Evolutionary conservation across 768 basidiomycete species (phyloP), one percentile per base, ranked within the genome.

Genomic region (Peribolospora kevripleyi): DNA sequence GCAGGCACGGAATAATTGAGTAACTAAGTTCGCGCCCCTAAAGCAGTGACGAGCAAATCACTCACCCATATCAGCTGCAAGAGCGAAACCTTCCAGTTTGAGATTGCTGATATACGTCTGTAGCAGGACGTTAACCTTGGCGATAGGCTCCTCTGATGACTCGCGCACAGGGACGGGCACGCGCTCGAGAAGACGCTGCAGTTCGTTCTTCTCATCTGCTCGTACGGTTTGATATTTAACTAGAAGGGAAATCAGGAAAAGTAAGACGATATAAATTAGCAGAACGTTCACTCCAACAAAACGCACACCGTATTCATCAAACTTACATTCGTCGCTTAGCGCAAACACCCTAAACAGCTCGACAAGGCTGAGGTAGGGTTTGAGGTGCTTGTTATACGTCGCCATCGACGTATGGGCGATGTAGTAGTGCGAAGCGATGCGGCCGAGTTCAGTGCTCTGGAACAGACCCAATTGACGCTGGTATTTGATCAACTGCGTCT

Each of bases 91-190:
- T 59, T 91, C 85, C 3, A 98, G 75, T 67, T 88, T 95, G 51
- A 95, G 76, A 56, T 84, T 79, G 0, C 88, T 93, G 59, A 97
- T 86, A 66, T 83, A 97, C 0, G 90, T 80, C 64, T 98, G 91
- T 1, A 98, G 71, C 0, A 97, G 73, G 3, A 95, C 91, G 61
- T 97, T 97, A 67, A 95, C 87, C 70, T 98, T 98, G 6, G 93
- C 84, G 0, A 87, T 82, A 0, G 88, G 86, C 62, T 98, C 91
- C 57, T 98, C 91, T 5, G 91, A 86, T 52, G 79, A 74, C 68
- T 98, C 93, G 68, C 97, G 97, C 61, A 97, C 82, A 0, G 93
- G 93, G 48, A 98, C 88, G 2, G 91, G 91, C 0, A 97, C 91
- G 2, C 87, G 76, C 64, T 98, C 91, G 48, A 95, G 70, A 6